These are phyloP conservation scores for Ampelocalamus luodianensis DNA, from an alignment of 176 grass and related monocot species.

Conservation along the genomic window DNA sequence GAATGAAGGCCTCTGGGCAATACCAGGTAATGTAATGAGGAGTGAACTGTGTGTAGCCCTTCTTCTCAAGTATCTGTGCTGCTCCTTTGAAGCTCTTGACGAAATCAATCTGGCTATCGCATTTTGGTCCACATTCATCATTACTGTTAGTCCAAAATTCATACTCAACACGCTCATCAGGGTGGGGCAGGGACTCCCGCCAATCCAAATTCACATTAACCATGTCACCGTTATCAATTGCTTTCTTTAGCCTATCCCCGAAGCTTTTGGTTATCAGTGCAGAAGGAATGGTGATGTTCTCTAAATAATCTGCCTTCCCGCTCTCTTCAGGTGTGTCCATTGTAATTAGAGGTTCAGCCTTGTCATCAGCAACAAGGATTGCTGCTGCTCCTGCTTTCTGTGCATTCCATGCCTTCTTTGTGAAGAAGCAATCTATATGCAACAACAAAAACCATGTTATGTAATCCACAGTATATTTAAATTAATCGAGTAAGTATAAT, in stretches of 20 bases:
- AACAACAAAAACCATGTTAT: conserved; percentile 11
- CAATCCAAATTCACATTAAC: conserved; percentile 83
- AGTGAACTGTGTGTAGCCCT: conserved; percentile 75
- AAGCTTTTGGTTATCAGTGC: conserved; percentile 67
- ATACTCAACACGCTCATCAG: conserved; percentile 73
- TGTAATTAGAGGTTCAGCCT: conserved; percentile 69
- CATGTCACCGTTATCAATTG: conserved; percentile 69
- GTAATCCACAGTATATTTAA: background rate
- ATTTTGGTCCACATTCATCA: conserved; percentile 79
- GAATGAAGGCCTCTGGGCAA: conserved; percentile 65
- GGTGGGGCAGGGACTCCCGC: conserved; percentile 74
- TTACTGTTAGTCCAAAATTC: conserved; percentile 87
- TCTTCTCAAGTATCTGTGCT: conserved; percentile 75
- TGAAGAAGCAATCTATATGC: conserved; percentile 65
- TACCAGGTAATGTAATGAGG: conserved; percentile 92
- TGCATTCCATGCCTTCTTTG: conserved; percentile 72
- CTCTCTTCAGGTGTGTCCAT: conserved; percentile 71
- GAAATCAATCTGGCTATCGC: conserved; percentile 78
- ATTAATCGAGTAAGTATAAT: background rate
- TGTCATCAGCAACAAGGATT: conserved; percentile 76
- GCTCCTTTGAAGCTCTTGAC: conserved; percentile 75
- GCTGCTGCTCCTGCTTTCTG: conserved; percentile 74
- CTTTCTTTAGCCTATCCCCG: conserved; percentile 67
- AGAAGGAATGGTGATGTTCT: conserved; percentile 79
- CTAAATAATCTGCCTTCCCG: conserved; percentile 52